Percentiles rank a stretch among this genome's conserved stretches.
phyloP scores from a whole-genome alignment of 2,329 filamentous ascomycete species.

The Xylariaceae sp. region DNA sequence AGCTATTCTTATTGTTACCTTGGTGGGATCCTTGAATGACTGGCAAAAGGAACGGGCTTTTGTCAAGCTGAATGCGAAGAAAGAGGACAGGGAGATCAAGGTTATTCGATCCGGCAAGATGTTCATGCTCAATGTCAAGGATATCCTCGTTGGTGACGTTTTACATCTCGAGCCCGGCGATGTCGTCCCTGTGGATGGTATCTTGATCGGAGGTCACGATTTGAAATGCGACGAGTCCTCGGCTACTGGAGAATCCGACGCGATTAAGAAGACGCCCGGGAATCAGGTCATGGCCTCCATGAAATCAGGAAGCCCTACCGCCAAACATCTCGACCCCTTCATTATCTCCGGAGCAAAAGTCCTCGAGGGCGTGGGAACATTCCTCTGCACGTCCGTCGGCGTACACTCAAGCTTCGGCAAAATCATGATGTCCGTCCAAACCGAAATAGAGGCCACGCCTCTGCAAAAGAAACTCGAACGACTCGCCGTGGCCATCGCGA shows the following conservation, averaged over 20 bases:
- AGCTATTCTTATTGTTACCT: constrained; percentile 55
- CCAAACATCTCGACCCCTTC: constrained; percentile 55
- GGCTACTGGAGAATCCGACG: constrained; percentile 64
- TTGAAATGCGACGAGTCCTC: constrained; percentile 66
- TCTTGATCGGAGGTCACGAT: constrained; percentile 58
- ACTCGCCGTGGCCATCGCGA: constrained; percentile 47
- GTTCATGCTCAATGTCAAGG: constrained; percentile 54
- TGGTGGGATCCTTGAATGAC: constrained; percentile 56
- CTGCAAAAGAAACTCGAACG: constrained; percentile 48
- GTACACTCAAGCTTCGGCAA: constrained; percentile 50
- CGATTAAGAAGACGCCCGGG: constrained; percentile 58
- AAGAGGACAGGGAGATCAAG: constrained; percentile 57
- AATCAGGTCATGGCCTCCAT: constrained; percentile 54
- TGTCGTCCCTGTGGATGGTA: constrained; percentile 59
- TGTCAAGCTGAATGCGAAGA: constrained; percentile 51
- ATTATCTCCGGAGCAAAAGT: constrained; percentile 54
- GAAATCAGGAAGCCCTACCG: constrained; percentile 42
- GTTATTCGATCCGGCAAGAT: constrained; percentile 60
- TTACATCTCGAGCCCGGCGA: constrained; percentile 63
- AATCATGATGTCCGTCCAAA: constrained; percentile 51
- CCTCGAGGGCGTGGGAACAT: constrained; percentile 49
- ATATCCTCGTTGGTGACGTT: constrained; percentile 61
- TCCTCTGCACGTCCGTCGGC: constrained; percentile 49
- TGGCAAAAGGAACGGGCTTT: constrained; percentile 60
- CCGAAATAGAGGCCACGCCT: constrained; percentile 47